phyloP scores from a whole-genome alignment of 495 filamentous ascomycete species.

The Penicillium bovifimosum region DNA sequence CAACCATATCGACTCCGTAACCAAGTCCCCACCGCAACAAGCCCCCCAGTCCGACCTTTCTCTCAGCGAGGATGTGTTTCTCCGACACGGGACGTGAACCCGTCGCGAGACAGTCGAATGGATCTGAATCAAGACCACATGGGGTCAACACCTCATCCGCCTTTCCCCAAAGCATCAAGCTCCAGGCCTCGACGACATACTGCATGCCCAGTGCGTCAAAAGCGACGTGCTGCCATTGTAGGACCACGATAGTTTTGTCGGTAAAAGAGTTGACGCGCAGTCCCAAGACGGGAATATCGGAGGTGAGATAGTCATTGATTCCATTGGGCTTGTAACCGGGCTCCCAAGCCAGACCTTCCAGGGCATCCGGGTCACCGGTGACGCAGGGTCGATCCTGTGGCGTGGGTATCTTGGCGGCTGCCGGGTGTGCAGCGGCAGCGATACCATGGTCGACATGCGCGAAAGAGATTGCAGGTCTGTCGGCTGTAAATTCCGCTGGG shows the following conservation, averaged over 20 bases:
- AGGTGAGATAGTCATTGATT: slow-evolving; percentile 38
- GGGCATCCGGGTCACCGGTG: slow-evolving; percentile 16
- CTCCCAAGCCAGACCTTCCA: slow-evolving; percentile 17
- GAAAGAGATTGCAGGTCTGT: slow-evolving; percentile 34
- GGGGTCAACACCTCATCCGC: slow-evolving; percentile 12
- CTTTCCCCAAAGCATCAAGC: slow-evolving; percentile 19
- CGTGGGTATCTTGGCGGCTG: slow-evolving; percentile 24
- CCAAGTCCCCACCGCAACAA: slow-evolving; percentile 21
- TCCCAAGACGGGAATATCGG: slow-evolving; percentile 42
- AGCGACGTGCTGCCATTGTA: slow-evolving; percentile 27
- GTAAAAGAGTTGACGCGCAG: slow-evolving; percentile 46
- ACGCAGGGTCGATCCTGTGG: slow-evolving; percentile 11
- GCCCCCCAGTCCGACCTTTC: slow-evolving; percentile 11
- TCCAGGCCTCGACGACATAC: slow-evolving; percentile 21
- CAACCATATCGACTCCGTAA: slow-evolving; percentile 19
- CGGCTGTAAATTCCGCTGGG: slow-evolving; percentile 29
- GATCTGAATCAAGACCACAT: slow-evolving; percentile 9
- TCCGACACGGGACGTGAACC: slow-evolving; percentile 1
- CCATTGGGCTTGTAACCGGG: slow-evolving; percentile 17
- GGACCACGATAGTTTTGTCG: slow-evolving; percentile 43
- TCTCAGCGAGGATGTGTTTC: slow-evolving; percentile 2
- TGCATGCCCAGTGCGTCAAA: slow-evolving; percentile 22
- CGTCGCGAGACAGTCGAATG: slow-evolving; percentile 10
- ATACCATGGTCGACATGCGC: slow-evolving; percentile 30
- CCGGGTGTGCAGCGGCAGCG: slow-evolving; percentile 25